Evolutionary conservation across 1,284 basidiomycete genomes (phyloP), one percentile per base, ranked within the genome.

Genomic region (Volvariella surrecta): DNA sequence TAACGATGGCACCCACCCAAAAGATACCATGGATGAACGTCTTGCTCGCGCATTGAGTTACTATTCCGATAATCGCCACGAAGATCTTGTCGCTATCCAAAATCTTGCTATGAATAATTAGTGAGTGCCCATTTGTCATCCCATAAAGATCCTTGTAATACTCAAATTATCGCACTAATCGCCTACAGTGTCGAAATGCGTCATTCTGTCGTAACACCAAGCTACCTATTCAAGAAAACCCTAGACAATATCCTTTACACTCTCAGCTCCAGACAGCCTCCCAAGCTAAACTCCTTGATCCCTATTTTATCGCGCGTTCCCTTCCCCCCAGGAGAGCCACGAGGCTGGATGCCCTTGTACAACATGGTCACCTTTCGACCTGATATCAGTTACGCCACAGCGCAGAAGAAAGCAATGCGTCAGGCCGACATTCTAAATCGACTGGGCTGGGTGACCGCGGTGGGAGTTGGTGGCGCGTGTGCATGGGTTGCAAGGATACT

Each of bases 291-390:
- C 48, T 64, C 64, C 46, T 52, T 71, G 54, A 61, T 59, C 42
- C 66, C 66, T 46, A 54, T 58, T 19, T 51, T 78, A 46, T 59
- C 70, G 45, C 63, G 56, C 45, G 63, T 68, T 40, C 66, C 79
- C 13, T 89, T 83, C 58, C 71, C 75, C 38, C 57, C 74, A 47
- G 57, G 60, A 42, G 60, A 68, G 43, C 78, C 82, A 31, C 61
- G 62, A 46, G 88, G 87, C 28, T 99, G 95, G 95, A 74, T 90
- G 45, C 89, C 90, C 41, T 71, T 96, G 43, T 99, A 99, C 63
- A 89, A 89, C 24, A 95, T 98, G 92, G 88, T 96, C 51, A 97
- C 95, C 31, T 99, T 99, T 69, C 77, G 92, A 32, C 89, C 91
- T 37, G 94, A 97, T 61, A 78, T 97, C 50, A 85, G 83, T 56